phyloP scores from a whole-genome alignment of 768 basidiomycete genomes.

The Pisolithus marmoratus region DNA sequence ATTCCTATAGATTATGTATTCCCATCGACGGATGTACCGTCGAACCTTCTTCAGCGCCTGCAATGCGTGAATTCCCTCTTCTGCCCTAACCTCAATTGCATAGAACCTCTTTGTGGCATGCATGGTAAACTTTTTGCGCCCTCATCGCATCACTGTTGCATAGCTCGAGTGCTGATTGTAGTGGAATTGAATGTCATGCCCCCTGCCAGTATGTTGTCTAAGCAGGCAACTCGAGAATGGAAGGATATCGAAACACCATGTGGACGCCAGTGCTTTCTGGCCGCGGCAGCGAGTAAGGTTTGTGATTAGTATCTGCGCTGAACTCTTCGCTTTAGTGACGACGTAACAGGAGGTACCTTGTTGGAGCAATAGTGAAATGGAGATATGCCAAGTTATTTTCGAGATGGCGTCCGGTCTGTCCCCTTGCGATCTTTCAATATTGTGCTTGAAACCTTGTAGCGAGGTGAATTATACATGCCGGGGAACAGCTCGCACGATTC shows the following conservation, averaged over 20 bases:
- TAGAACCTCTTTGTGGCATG: slow-evolving; percentile 42
- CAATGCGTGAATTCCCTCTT: slow-evolving; percentile 37
- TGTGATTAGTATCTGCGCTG: neutral
- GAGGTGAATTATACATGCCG: slow-evolving; percentile 36
- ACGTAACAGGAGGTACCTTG: slow-evolving; percentile 15
- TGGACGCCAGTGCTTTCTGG: slow-evolving; percentile 24
- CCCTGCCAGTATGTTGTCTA: neutral
- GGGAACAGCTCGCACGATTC: neutral
- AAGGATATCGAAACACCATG: slow-evolving; percentile 17
- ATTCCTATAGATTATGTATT: slow-evolving; percentile 17
- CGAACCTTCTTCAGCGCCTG: slow-evolving; percentile 24
- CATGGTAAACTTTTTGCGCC: slow-evolving; percentile 36
- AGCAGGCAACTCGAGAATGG: neutral
- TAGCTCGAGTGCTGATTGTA: slow-evolving; percentile 9
- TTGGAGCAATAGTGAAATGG: slow-evolving; percentile 37
- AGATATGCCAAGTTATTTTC: slow-evolving; percentile 35
- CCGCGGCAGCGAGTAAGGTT: slow-evolving; percentile 10
- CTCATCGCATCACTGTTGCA: neutral
- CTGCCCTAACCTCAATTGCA: slow-evolving; percentile 48
- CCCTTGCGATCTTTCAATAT: slow-evolving; percentile 49
- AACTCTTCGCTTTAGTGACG: neutral
- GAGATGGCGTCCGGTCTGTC: slow-evolving; percentile 38
- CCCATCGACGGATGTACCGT: neutral
- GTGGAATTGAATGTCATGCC: slow-evolving; percentile 20
- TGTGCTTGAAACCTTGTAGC: slow-evolving; percentile 54